phyloP scores from a whole-genome alignment of 2,329 filamentous ascomycete genomes.

The Penicillium sp. region DNA sequence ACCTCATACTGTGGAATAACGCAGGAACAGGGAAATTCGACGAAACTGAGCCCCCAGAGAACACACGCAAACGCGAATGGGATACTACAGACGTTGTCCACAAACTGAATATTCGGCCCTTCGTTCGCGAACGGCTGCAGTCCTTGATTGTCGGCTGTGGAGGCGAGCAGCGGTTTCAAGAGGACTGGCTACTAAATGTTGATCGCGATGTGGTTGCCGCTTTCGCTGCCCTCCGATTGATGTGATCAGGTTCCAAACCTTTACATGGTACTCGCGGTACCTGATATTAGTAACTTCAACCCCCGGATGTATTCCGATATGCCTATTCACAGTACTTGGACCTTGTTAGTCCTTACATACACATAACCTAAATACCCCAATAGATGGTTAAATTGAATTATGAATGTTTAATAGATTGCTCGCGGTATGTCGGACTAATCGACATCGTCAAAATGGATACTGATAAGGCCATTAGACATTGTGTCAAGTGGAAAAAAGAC shows the following conservation, averaged over 20 bases:
- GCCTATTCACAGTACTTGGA: constrained; percentile 2
- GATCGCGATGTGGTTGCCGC: constrained; percentile 48
- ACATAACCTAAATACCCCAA: constrained; percentile 28
- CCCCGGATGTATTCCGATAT: neutral
- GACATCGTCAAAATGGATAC: neutral
- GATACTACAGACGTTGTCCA: constrained; percentile 48
- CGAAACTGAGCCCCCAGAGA: constrained; percentile 47
- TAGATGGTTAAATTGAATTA: constrained; percentile 7
- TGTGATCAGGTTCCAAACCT: constrained; percentile 26
- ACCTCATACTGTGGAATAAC: constrained; percentile 47
- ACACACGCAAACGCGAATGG: constrained; percentile 46
- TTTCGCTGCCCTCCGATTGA: constrained; percentile 44
- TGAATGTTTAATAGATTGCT: neutral
- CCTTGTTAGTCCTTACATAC: neutral
- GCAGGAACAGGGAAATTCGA: constrained; percentile 39
- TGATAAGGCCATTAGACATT: neutral
- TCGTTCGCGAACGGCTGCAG: constrained; percentile 48
- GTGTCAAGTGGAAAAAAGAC: neutral
- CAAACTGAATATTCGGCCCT: constrained; percentile 50
- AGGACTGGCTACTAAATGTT: constrained; percentile 50
- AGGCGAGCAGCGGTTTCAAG: constrained; percentile 48
- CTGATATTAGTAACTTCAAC: neutral
- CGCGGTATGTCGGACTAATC: neutral
- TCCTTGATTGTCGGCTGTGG: constrained; percentile 46
- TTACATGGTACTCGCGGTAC: neutral